Conservation (phyloP, 208 protist genomes). For the Angomonas deanei region DNA sequence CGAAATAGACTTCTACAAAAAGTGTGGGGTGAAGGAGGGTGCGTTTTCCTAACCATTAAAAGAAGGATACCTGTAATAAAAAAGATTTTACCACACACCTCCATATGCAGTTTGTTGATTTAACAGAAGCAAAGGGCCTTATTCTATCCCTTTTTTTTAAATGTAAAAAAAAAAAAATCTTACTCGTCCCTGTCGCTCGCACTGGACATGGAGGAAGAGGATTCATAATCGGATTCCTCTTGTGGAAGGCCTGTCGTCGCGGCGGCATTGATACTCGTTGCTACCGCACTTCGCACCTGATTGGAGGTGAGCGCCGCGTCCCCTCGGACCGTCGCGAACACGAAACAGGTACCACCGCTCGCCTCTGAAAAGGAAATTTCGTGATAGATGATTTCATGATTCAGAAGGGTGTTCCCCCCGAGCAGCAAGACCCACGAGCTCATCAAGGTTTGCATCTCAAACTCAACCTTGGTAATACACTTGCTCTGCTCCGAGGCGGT, state of each 20-base stretch:
- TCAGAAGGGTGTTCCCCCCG: conserved; percentile 83
- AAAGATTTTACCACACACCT: no score
- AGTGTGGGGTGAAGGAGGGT: no score
- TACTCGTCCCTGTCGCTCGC: not conserved
- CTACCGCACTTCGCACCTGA: conserved; percentile 5
- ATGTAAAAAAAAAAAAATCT: conserved; percentile 3
- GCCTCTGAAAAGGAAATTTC: conserved; percentile 78
- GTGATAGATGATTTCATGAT: conserved; percentile 81
- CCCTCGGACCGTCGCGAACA: conserved; percentile 83
- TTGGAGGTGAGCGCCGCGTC: conserved; percentile 72
- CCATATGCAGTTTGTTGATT: not conserved
- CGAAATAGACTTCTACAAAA: no score
- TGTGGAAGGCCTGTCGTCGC: not conserved
- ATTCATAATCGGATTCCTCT: not conserved
- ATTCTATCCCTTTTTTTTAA: not conserved
- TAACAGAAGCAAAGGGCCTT: not conserved
- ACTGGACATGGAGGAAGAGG: not conserved
- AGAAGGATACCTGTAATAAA: no score
- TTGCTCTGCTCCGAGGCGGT: conserved; percentile 21
- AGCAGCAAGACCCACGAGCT: conserved; percentile 70
- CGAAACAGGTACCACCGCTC: conserved; percentile 54
- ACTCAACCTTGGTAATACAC: conserved; percentile 73
- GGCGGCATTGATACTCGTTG: not conserved
- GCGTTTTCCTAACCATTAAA: no score
- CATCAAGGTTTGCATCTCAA: conserved; percentile 75